Conservation (phyloP, 345 rosid genomes). For the Euphorbia lathyris region DNA sequence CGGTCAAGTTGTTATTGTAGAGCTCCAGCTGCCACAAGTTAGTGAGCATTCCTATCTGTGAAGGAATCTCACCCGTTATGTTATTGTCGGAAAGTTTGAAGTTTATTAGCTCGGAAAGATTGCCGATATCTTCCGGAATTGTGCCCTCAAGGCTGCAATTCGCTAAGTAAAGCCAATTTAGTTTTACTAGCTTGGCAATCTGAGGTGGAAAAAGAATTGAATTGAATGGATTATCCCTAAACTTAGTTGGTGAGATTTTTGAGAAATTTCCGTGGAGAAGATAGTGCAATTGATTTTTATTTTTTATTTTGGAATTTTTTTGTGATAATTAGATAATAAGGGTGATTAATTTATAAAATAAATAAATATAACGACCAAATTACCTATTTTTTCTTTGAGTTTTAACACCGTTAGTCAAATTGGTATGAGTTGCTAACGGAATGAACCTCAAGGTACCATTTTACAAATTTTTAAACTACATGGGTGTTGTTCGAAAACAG, state of each 20-base stretch:
- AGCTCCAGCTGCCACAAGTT: slow-evolving; percentile 74
- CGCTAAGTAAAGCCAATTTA: slow-evolving; percentile 60
- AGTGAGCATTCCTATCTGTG: slow-evolving; percentile 48
- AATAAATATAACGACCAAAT: too few species aligned
- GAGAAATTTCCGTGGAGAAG: slow-evolving; percentile 70
- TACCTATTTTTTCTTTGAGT: too few species aligned
- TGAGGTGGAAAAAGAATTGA: slow-evolving; percentile 44
- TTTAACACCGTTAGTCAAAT: too few species aligned
- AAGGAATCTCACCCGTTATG: slow-evolving; percentile 57
- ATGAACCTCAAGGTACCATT: too few species aligned
- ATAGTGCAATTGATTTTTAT: too few species aligned
- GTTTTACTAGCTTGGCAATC: slow-evolving; percentile 42
- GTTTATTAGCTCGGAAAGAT: slow-evolving; percentile 47
- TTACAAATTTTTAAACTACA: too few species aligned
- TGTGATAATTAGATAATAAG: too few species aligned
- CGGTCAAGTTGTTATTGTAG: slow-evolving; percentile 52
- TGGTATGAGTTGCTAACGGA: too few species aligned
- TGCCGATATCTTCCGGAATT: slow-evolving; percentile 61
- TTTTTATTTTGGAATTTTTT: too few species aligned
- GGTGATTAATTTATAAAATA: too few species aligned
- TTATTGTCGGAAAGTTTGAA: slow-evolving; percentile 53
- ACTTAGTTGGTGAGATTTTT: slow-evolving; percentile 51
- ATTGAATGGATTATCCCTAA: slow-evolving; percentile 63
- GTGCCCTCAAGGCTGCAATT: slow-evolving; percentile 58
- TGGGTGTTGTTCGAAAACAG: too few species aligned